Conservation (phyloP, 148 eudicot genomes). For the Cornus kousa region DNA sequence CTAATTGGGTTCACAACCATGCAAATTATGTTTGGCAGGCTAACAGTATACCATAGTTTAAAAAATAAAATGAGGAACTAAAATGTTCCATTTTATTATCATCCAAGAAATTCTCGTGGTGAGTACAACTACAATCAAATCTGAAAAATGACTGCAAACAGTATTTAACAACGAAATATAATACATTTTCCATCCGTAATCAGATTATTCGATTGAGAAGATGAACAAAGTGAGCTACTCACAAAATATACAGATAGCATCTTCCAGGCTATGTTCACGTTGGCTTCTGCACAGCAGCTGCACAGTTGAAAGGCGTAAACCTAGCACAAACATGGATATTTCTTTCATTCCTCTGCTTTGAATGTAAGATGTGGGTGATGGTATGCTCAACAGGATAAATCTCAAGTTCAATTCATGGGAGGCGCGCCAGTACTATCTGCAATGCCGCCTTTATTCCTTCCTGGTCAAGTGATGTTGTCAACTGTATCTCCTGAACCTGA, state of each 20-base stretch:
- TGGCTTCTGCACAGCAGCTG: conserved; percentile 2
- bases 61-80: no score
- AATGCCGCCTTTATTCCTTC: conserved; percentile 88
- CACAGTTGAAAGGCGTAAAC: background rate
- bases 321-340: background rate
- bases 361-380: background rate
- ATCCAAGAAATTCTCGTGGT: background rate
- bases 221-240: background rate
- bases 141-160: background rate
- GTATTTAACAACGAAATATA: background rate
- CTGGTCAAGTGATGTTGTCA: conserved; percentile 81
- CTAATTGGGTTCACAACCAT: no score
- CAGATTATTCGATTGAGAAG: background rate
- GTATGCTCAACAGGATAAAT: background rate
- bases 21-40: no score
- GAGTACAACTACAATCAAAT: background rate
- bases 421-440: conserved; percentile 77
- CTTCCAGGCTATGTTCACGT: background rate
- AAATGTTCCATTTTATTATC: background rate
- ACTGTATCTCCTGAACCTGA: conserved; percentile 94
- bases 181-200: background rate
- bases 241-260: background rate
- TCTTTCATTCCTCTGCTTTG: background rate
- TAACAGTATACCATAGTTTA: no score
- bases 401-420: conserved; percentile 44